Evolutionary conservation across 1,284 basidiomycete genomes (phyloP), one percentile per base, ranked within the genome.

Genomic region (Peniophora sp.): DNA sequence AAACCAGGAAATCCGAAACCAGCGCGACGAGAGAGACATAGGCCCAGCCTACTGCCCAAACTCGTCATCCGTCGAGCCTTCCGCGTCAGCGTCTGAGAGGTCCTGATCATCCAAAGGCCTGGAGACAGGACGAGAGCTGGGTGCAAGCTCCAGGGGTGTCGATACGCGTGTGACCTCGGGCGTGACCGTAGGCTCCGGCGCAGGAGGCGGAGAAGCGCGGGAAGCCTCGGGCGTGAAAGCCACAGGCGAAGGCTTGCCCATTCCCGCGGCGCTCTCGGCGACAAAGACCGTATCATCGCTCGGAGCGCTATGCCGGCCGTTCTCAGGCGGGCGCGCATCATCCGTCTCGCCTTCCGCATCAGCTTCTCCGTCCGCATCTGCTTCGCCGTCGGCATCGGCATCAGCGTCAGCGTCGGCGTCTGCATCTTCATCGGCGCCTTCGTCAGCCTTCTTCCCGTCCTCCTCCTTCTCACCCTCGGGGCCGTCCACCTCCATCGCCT

Each of bases 271-370:
- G 34, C 47, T 42, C 8, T 10, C 23, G 51, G 37, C 51, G 3
- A 53, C 61, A 24, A 64, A 68, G 43, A 79, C 67, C 2, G 78
- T 81, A 50, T 79, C 77, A 51, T 82, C 81, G 57, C 75, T 79
- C 5, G 75, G 75, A 50, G 73, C 66, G 54, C 78, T 81, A 55
- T 77, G 78, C 47, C 72, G 69, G 56, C 75, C 75, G 36, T 72
- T 73, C 51, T 73, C 56, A 57, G 52, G 78, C 79, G 12, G 42
- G 32, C 60, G 82, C 80, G 17, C 70, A 72, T 59, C 75, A 76
- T 43, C 74, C 62, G 47, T 67, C 66, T 18, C 63, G 27, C 27
- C 37, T 41, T 41, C 37, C 37, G 37, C 37, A n/a, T 41, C 37
- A 8, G 15, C 8, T 20, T 41, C 37, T n/a, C 8, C 37, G n/a